These are phyloP conservation scores for Limnanthes douglasii DNA, from an alignment of 345 rosid species.

Conservation along the genomic window DNA sequence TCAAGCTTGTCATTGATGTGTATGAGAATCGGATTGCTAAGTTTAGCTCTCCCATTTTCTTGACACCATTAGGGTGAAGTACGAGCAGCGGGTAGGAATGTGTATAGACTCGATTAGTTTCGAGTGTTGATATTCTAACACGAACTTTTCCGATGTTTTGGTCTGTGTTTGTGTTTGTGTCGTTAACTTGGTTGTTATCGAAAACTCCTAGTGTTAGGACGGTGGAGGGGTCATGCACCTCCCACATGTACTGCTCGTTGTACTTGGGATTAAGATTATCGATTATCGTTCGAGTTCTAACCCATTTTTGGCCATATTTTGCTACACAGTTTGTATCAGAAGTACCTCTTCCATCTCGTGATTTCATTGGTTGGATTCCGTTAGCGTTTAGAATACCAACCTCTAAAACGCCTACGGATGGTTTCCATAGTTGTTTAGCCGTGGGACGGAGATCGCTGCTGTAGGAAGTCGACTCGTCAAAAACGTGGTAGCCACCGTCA, in stretches of 20 bases:
- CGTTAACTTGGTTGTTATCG: conserved; percentile 15
- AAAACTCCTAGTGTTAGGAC: conserved; percentile 17
- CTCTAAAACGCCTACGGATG: conserved; percentile 28
- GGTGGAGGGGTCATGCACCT: conserved; percentile 16
- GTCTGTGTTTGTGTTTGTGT: conserved; percentile 12
- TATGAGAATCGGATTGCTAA: conserved; percentile 34
- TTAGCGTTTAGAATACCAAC: conserved; percentile 34
- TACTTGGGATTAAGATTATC: conserved; percentile 13
- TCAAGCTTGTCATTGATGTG: conserved; percentile 16
- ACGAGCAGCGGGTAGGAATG: conserved; percentile 36
- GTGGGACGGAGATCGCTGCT: conserved; percentile 38
- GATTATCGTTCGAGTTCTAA: conserved; percentile 13
- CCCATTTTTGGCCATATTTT: conserved; percentile 20
- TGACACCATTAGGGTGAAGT: conserved; percentile 24
- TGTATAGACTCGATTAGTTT: conserved; percentile 29
- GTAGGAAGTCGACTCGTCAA: conserved; percentile 31
- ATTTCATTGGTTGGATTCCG: conserved; percentile 23
- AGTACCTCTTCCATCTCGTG: conserved; percentile 13
- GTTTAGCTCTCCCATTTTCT: conserved; percentile 46
- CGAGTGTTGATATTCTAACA: conserved; percentile 39
- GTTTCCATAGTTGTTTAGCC: conserved; percentile 20
- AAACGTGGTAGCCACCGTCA: conserved; percentile 47
- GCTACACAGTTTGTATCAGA: conserved; percentile 20
- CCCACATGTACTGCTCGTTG: conserved; percentile 24
- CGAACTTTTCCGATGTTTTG: conserved; percentile 38